Percentiles rank a stretch among this genome's conserved stretches.
Evolutionary conservation across 148 eudicot genomes (phyloP).

Genomic region (Tetragonia tetragonoides): DNA sequence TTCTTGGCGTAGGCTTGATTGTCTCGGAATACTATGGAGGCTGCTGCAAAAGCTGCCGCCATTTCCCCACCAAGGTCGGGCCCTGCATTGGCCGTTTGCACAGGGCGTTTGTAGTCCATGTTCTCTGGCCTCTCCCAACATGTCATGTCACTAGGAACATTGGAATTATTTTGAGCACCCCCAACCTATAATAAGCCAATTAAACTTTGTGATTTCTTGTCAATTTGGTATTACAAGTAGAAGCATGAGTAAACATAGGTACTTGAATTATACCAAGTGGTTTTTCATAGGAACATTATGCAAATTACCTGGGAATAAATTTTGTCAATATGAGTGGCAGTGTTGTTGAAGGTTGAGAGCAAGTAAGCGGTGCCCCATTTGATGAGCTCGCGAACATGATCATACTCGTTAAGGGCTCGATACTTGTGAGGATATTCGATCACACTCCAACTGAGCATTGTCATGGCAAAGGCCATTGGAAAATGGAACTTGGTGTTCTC

Average conservation of each 20-base stretch:
- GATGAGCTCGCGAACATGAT: conserved; percentile 53
- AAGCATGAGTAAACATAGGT: no score
- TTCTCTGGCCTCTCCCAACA: conserved; percentile 86
- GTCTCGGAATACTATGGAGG: conserved; percentile 73
- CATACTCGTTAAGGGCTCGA: conserved; percentile 41
- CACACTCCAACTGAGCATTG: conserved; percentile 68
- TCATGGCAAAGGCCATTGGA: conserved; percentile 75
- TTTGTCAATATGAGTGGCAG: conserved; percentile 39
- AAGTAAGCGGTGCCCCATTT: conserved; percentile 68
- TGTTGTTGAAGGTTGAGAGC: conserved; percentile 51
- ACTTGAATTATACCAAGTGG: no score
- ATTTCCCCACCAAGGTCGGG: conserved; percentile 70
- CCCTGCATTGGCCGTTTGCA: conserved; percentile 39
- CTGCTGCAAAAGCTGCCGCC: conserved; percentile 82
- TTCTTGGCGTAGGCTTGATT: conserved; percentile 37
- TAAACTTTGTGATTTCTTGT: no score
- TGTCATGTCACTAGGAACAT: conserved; percentile 44
- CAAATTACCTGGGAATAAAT: conserved; percentile 47
- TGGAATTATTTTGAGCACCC: conserved; percentile 43
- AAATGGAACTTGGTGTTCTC: conserved; percentile 75
- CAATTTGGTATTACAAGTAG: no score
- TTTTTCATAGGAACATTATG: no score
- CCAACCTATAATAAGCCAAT: conserved; percentile 48
- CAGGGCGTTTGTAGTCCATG: conserved; percentile 59
- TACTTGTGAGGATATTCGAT: conserved; percentile 60